Evolutionary conservation across 495 filamentous ascomycete genomes (phyloP).

Genomic region (Aspergillus sclerotioniger): DNA sequence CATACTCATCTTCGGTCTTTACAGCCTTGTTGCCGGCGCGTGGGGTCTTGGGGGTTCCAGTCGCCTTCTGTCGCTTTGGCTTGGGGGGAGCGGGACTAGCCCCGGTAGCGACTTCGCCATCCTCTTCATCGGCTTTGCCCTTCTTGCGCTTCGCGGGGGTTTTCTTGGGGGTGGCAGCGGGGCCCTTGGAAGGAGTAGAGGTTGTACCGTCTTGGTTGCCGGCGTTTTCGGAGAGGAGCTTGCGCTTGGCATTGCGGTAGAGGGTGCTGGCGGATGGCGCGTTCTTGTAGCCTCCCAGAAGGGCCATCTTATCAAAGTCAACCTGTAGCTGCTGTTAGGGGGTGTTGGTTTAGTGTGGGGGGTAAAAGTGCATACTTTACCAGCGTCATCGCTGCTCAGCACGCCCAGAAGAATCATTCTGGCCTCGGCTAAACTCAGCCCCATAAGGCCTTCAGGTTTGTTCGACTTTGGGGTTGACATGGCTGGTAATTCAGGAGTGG

Average conservation of each 20-base stretch:
- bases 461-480: conserved; percentile 14
- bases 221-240: conserved; percentile 15
- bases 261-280: conserved; percentile 27
- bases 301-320: conserved; percentile 37
- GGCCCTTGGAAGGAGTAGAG: not conserved
- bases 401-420: conserved; percentile 24
- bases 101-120: not conserved
- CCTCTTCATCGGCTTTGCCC: not conserved
- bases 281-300: conserved; percentile 35
- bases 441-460: conserved; percentile 22
- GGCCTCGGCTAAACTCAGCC: conserved; percentile 20
- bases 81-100: not conserved
- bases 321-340: conserved; percentile 24
- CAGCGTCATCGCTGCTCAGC: conserved; percentile 15
- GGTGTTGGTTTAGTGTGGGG: not conserved
- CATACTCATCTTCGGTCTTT: conserved; percentile 14
- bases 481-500: conserved; percentile 3
- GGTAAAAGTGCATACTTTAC: conserved; percentile 21
- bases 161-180: conserved; percentile 21
- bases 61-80: conserved; percentile 2
- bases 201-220: not conserved
- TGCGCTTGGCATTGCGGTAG: conserved; percentile 28
- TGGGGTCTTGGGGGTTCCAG: not conserved
- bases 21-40: conserved; percentile 3
- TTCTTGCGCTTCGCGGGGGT: conserved; percentile 22